Conservation (phyloP, 1,284 basidiomycete species). For the Schizophyllum amplum region DNA sequence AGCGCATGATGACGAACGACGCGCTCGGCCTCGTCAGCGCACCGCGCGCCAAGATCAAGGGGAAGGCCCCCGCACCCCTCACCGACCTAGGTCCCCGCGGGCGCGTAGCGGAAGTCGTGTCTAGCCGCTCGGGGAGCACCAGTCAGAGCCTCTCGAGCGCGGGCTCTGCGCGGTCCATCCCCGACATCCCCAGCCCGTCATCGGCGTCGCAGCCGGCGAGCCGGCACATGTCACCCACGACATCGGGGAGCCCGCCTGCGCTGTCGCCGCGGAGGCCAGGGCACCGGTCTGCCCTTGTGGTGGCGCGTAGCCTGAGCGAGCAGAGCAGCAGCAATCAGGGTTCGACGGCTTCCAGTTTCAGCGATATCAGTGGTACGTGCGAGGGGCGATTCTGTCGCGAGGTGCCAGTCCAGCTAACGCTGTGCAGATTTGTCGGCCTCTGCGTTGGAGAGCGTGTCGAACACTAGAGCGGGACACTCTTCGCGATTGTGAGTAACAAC, state of each 20-base stretch:
- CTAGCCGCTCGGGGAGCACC: conserved; percentile 41
- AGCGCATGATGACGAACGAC: conserved; percentile 65
- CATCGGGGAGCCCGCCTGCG: conserved; percentile 53
- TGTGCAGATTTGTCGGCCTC: conserved; percentile 67
- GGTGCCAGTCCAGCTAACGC: background rate
- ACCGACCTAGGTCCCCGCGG: conserved; percentile 36
- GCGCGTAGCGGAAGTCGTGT: conserved; percentile 27
- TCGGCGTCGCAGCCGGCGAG: conserved; percentile 43
- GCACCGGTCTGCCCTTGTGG: conserved; percentile 35
- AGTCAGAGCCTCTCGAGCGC: conserved; percentile 65
- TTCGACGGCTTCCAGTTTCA: conserved; percentile 72
- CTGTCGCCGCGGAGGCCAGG: conserved; percentile 45
- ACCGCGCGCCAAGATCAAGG: conserved; percentile 1
- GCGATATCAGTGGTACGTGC: conserved; percentile 67
- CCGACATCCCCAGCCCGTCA: conserved; percentile 66
- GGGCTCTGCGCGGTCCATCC: conserved; percentile 53
- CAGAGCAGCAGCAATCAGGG: conserved; percentile 51
- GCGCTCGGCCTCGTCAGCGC: conserved; percentile 60
- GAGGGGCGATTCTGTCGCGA: background rate
- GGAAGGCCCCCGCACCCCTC: conserved; percentile 8
- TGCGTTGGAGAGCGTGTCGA: conserved; percentile 71
- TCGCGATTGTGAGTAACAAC: conserved; percentile 37
- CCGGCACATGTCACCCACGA: conserved; percentile 44
- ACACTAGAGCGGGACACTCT: conserved; percentile 44
- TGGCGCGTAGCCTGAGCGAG: conserved; percentile 37